Base-by-base conservation (phyloP, 2,329 filamentous ascomycete species). In the Coccinonectria pachysandricola region DNA sequence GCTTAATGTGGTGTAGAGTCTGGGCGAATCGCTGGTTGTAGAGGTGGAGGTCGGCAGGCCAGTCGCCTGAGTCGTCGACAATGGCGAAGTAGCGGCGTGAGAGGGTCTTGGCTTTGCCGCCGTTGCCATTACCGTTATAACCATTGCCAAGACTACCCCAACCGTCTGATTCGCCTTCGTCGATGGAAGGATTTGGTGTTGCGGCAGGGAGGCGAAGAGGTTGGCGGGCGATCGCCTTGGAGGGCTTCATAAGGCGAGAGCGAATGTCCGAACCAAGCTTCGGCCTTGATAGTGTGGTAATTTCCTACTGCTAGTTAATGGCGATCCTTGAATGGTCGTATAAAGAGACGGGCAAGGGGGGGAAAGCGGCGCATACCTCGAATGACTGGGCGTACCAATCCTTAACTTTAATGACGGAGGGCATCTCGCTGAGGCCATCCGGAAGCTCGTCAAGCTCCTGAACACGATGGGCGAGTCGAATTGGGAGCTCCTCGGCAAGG, bases 381-480 rank as follows among this genome's bases (percentile, higher is more conserved):
- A 98, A 98, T 26, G 91, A 98, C 63, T 98, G 91, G 39, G 88
- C 91, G 57, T 98, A 98, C 91, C 91, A 98, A 50, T 96, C 87
- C 54, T 87, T 81, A 42, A 98, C 91, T 49, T 79, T 85, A 54
- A 79, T 78, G 42, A 98, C 94, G 8, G 91, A 96, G 19, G 87
- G 84, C 91, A 98, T 96, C 43, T 96, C 87, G 54, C 85, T 94
- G 36, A 98, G 72, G 30, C 91, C 91, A 69, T 98, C 91, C 18
- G 91, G 91, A 3, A 98, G 67, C 49, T 85, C 82, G 36, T 81
- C 77, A 31, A 98, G 74, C 62, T 98, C 91, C 58, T 94, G 83
- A 33, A 98, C 91, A 39, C 91, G 82, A 60, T 98, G 91, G 46
- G 91, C 91, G 35, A 98, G 69, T 27, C 91, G 83, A 49, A 98